phyloP scores from a whole-genome alignment of 306 rosid species.

The Rosa chinensis region DNA sequence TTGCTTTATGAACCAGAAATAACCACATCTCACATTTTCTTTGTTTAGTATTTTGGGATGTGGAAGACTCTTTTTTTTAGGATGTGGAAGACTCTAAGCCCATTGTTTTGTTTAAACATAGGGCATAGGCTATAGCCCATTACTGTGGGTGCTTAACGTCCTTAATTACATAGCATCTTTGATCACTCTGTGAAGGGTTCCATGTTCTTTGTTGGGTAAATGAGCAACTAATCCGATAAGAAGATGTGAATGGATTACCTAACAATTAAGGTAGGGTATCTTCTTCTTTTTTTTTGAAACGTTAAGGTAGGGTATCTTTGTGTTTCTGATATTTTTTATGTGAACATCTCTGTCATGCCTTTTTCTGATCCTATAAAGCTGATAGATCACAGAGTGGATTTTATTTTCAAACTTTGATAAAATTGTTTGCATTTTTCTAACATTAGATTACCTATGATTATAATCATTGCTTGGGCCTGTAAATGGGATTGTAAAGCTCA shows the following conservation, averaged over 20 bases:
- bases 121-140: too few relatives aligned
- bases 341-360: constrained; percentile 1
- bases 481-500: background rate
- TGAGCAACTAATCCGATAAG: background rate
- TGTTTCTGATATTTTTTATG: background rate
- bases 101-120: constrained; percentile 8
- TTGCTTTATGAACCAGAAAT: constrained; percentile 3
- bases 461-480: background rate
- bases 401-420: background rate
- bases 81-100: background rate
- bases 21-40: background rate
- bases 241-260: constrained; percentile 7
- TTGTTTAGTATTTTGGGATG: background rate
- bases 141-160: background rate
- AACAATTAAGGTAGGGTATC: constrained; percentile 7
- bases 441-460: background rate
- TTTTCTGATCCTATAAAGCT: background rate
- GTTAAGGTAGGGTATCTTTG: background rate
- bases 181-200: background rate
- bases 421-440: background rate
- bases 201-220: constrained; percentile 1
- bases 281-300: too few relatives aligned
- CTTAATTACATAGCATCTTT: constrained; percentile 4
- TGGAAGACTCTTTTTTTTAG: background rate
- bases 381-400: background rate